Evolutionary conservation across 2,329 filamentous ascomycete species (phyloP).

Genomic region (Epichloe elymi): DNA sequence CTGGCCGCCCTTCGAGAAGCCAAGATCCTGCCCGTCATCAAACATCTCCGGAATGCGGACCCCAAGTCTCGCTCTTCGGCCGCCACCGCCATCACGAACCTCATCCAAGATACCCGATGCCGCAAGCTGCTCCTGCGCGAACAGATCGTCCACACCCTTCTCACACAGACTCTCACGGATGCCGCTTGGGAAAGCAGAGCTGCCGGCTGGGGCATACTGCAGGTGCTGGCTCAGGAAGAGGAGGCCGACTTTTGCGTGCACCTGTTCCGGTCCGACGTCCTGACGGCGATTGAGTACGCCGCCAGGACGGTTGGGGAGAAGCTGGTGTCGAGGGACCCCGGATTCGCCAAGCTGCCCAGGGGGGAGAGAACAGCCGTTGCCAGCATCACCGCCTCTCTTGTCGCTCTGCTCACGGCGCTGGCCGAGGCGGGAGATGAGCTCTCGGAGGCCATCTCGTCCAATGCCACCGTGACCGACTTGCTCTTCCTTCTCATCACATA

Average conservation of each 20-base stretch:
- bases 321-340: conserved; percentile 25
- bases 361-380: conserved; percentile 41
- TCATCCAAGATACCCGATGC: conserved; percentile 47
- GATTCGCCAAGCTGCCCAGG: conserved; percentile 35
- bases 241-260: conserved; percentile 55
- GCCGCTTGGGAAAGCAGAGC: conserved; percentile 48
- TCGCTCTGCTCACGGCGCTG: conserved; percentile 39
- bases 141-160: conserved; percentile 49
- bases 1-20: conserved; percentile 48
- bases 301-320: conserved; percentile 33
- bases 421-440: conserved; percentile 49
- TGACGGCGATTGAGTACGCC: conserved; percentile 47
- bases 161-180: conserved; percentile 53
- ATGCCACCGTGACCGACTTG: conserved; percentile 35
- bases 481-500: conserved; percentile 39
- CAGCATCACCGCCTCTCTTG: conserved; percentile 40
- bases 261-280: conserved; percentile 45
- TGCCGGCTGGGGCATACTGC: conserved; percentile 55
- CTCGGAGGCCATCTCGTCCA: conserved; percentile 37
- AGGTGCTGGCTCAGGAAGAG: conserved; percentile 48
- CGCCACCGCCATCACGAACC: conserved; percentile 45
- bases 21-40: conserved; percentile 50
- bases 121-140: conserved; percentile 54
- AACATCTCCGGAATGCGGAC: conserved; percentile 45
- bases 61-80: conserved; percentile 46